phyloP scores from a whole-genome alignment of 441 rosid species.

The Corymbia calophylla region DNA sequence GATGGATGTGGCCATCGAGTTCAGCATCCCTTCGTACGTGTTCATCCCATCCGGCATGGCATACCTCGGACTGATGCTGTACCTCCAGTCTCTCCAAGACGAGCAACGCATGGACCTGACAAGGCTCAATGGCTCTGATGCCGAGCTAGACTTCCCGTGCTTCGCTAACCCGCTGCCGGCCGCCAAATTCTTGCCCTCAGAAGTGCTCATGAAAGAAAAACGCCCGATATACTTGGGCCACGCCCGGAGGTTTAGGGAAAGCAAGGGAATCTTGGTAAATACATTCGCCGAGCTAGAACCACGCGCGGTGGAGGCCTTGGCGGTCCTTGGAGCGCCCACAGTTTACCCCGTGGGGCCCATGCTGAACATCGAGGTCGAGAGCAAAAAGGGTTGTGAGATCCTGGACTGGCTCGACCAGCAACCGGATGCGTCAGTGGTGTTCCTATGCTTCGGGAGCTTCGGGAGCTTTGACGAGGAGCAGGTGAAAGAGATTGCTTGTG shows the following conservation, averaged over 20 bases:
- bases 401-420: background rate
- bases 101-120: background rate
- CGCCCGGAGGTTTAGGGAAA: background rate
- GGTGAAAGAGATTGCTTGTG: background rate
- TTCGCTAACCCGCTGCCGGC: background rate
- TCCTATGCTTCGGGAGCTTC: slow-evolving; percentile 1
- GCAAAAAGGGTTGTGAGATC: background rate
- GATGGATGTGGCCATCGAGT: background rate
- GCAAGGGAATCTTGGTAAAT: background rate
- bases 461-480: background rate
- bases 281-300: background rate
- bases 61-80: background rate
- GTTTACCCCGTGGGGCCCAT: background rate
- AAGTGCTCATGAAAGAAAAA: background rate
- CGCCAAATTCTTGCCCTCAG: background rate
- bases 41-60: background rate
- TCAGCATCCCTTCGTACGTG: background rate
- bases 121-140: background rate
- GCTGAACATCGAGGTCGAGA: background rate
- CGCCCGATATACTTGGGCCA: background rate
- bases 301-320: background rate
- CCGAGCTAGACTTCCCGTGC: background rate
- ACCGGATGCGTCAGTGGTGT: background rate
- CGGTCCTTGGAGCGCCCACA: background rate
- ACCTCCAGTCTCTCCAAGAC: background rate